These are phyloP conservation scores for Antrodiella citrinella DNA, from an alignment of 768 basidiomycete genomes.

Conservation along the genomic window DNA sequence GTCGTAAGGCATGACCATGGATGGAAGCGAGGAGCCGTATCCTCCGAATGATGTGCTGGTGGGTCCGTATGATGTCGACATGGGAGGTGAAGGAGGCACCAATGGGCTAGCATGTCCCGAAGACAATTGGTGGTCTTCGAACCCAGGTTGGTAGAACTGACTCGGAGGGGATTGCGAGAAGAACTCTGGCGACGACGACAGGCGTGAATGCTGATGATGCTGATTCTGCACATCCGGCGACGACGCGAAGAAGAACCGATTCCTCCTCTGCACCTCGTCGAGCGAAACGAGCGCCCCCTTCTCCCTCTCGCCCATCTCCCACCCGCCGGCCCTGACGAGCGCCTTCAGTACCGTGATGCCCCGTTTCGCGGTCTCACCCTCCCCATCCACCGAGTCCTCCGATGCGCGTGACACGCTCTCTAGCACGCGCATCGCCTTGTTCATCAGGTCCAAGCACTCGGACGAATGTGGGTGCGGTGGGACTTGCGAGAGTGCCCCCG, in stretches of 20 bases:
- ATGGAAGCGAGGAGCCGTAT: conserved; percentile 1
- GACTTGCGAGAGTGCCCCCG: conserved; percentile 32
- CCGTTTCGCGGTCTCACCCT: conserved; percentile 30
- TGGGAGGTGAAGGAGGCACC: too few relatives aligned
- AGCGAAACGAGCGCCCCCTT: not conserved
- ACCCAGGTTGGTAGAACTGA: too few relatives aligned
- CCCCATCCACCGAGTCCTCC: conserved; percentile 25
- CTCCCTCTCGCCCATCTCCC: conserved; percentile 3
- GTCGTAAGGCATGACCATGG: conserved; percentile 16
- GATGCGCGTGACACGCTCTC: conserved; percentile 9
- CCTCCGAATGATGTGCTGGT: not conserved
- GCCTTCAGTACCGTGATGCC: conserved; percentile 31
- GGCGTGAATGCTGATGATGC: too few relatives aligned
- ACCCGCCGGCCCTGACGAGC: conserved; percentile 23
- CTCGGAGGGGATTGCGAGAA: too few relatives aligned
- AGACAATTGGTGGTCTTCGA: too few relatives aligned
- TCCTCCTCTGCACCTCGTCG: too few relatives aligned
- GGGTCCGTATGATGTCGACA: too few relatives aligned
- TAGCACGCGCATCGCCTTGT: conserved; percentile 32
- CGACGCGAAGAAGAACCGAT: too few relatives aligned
- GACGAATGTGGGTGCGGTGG: conserved; percentile 25
- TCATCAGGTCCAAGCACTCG: conserved; percentile 31
- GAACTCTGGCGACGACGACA: too few relatives aligned
- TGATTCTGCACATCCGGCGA: too few relatives aligned
- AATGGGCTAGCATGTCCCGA: too few relatives aligned